phyloP scores from a whole-genome alignment of 2,329 filamentous ascomycete species.

The Lachnellula hyalina region DNA sequence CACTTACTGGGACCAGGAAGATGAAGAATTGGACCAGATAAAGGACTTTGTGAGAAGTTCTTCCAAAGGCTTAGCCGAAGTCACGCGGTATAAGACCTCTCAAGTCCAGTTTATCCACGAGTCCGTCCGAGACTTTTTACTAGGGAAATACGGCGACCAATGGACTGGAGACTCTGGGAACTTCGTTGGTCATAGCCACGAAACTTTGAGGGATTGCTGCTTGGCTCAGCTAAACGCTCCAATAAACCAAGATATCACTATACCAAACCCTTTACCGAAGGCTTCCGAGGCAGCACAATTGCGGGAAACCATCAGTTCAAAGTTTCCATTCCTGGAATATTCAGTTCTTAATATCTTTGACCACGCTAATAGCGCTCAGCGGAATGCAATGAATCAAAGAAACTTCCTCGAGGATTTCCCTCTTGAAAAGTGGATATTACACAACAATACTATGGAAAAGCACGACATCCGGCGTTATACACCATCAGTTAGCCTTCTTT shows the following conservation, averaged over 20 bases:
- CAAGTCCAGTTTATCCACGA: conserved; percentile 39
- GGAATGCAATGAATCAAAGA: conserved; percentile 29
- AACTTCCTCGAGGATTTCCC: conserved; percentile 32
- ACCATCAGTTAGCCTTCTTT: conserved; percentile 25
- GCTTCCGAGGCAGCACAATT: conserved; percentile 16
- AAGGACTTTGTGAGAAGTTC: conserved; percentile 33
- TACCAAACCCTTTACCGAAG: conserved; percentile 10
- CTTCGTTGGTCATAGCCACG: conserved; percentile 21
- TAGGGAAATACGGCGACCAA: conserved; percentile 30
- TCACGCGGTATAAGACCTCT: conserved; percentile 26
- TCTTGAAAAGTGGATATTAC: conserved; percentile 27
- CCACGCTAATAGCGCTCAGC: conserved; percentile 37
- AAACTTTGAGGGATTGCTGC: conserved; percentile 23
- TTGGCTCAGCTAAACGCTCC: conserved; percentile 16
- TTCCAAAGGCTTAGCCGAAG: conserved; percentile 40
- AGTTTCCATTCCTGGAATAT: conserved; percentile 44
- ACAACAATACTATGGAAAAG: conserved; percentile 31
- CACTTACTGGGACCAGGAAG: conserved; percentile 20
- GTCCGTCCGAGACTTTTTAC: conserved; percentile 37
- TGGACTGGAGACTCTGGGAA: conserved; percentile 15
- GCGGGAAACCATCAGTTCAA: conserved; percentile 16
- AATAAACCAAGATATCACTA: conserved; percentile 8
- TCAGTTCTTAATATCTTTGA: conserved; percentile 36
- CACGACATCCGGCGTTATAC: conserved; percentile 25
- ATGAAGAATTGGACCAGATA: conserved; percentile 29